Evolutionary conservation across 345 rosid species (phyloP), one percentile per base, ranked within the genome.

Genomic region (Anacardium occidentale): DNA sequence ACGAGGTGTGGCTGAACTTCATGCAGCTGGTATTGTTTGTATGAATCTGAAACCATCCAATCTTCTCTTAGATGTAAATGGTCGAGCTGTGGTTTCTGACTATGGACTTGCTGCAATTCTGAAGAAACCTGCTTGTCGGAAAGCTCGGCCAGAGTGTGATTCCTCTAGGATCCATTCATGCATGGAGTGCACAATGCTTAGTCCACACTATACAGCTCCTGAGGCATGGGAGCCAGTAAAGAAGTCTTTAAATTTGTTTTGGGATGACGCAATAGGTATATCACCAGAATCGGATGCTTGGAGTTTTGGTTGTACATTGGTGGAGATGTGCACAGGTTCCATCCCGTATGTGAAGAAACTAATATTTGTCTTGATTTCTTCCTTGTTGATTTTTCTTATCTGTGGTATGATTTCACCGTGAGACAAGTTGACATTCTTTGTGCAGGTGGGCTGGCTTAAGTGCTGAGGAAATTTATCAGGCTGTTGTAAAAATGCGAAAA

Each of bases 241-340:
- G 85, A 94, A 94, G 82, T 81, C 96, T 1, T 70, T 90, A 78
- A 85, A 90, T 81, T 82, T 89, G 50, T 94, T 95, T 79, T 92
- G 98, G 97, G 98, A 91, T 78, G 99, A 91, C 77, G 92, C 91
- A 64, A 85, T 87, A 37, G 98, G 93, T 69, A 89, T 92, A 80
- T 92, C 96, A 56, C 83, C 83, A 37, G 97, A 92, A 74, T 92
- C 99, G 29, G 99, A 95, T 87, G 97, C 99, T 54, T 95, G 98
- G 99, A 92, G 98, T 84, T 95, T 95, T 82, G 98, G 98, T 74
- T 95, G 99, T 79, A 91, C 99, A 51, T 83, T 95, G 84, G 97
- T 95, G 74, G 98, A 95, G 81, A 95, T 95, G 98, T 95, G 99
- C 90, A 95, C 99, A 59, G 99, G 98, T 72, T 91, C 92, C 79